These are phyloP conservation scores for Hypsizygus ulmarius DNA, from an alignment of 1,284 basidiomycete species.

Conservation along the genomic window DNA sequence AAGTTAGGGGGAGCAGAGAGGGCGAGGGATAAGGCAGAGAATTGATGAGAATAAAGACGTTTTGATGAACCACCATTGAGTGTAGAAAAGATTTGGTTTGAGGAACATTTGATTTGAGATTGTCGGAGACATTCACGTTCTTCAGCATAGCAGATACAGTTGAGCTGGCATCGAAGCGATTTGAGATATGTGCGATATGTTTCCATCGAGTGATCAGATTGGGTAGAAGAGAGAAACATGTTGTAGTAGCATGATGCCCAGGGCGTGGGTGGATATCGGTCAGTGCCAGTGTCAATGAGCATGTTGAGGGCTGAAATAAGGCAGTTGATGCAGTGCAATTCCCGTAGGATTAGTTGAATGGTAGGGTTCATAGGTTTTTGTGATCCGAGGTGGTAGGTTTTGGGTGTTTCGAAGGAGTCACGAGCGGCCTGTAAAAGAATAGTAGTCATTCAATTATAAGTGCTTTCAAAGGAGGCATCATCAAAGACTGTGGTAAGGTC, in stretches of 20 bases:
- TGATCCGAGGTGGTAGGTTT: not conserved
- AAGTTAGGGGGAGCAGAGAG: not conserved
- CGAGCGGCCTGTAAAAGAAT: not conserved
- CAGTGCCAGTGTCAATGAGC: too few relatives aligned
- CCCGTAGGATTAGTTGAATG: not conserved
- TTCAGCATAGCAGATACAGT: not conserved
- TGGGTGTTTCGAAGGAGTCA: not conserved
- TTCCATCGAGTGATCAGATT: not conserved
- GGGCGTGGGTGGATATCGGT: not conserved
- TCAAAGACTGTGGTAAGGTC: not conserved
- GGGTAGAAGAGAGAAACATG: not conserved
- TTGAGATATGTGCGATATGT: not conserved
- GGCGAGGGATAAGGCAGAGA: not conserved
- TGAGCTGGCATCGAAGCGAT: not conserved
- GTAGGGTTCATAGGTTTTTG: slow-evolving; percentile 1
- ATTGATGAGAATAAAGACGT: not conserved
- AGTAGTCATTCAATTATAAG: not conserved
- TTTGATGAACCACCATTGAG: not conserved
- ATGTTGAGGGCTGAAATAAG: not conserved
- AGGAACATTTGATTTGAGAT: not conserved
- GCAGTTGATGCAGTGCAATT: not conserved
- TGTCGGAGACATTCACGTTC: not conserved
- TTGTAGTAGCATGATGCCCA: not conserved
- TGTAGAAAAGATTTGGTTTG: not conserved
- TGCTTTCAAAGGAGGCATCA: not conserved